phyloP scores from a whole-genome alignment of 2,329 filamentous ascomycete species.

The Rhexocercosporidium sp. region DNA sequence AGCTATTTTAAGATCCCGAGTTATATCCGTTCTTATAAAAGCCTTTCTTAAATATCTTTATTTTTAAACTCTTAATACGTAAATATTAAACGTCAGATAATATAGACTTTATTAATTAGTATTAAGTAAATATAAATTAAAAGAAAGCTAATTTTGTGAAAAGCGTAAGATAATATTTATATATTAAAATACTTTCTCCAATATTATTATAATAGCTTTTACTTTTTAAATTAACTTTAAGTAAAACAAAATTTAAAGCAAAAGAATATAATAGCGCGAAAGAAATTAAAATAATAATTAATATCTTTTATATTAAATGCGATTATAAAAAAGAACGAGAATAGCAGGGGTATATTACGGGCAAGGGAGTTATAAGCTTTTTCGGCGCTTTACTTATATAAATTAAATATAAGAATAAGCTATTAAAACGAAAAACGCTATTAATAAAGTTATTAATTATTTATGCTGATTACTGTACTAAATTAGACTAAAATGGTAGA shows the following conservation, averaged over 20 bases:
- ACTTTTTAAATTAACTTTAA: too few species aligned
- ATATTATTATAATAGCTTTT: too few species aligned
- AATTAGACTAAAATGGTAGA: neutral
- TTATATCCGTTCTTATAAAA: too few species aligned
- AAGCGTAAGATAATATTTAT: too few species aligned
- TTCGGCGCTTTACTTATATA: neutral
- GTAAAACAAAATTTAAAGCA: neutral
- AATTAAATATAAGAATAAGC: neutral
- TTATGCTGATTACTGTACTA: neutral
- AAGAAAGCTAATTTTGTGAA: too few species aligned
- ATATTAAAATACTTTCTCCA: too few species aligned
- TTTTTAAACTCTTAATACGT: too few species aligned
- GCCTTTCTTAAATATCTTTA: too few species aligned
- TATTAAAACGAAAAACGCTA: neutral
- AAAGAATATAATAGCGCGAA: neutral
- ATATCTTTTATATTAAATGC: neutral
- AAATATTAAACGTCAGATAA: too few species aligned
- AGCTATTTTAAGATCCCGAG: too few species aligned
- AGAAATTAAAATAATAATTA: neutral
- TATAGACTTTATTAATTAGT: too few species aligned
- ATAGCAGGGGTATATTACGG: neutral
- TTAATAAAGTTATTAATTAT: neutral
- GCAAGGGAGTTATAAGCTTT: neutral
- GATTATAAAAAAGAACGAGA: neutral
- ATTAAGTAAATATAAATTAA: too few species aligned